Conservation (phyloP, 805 yeast genomes). For the Wilhelminamyces savonicus region DNA sequence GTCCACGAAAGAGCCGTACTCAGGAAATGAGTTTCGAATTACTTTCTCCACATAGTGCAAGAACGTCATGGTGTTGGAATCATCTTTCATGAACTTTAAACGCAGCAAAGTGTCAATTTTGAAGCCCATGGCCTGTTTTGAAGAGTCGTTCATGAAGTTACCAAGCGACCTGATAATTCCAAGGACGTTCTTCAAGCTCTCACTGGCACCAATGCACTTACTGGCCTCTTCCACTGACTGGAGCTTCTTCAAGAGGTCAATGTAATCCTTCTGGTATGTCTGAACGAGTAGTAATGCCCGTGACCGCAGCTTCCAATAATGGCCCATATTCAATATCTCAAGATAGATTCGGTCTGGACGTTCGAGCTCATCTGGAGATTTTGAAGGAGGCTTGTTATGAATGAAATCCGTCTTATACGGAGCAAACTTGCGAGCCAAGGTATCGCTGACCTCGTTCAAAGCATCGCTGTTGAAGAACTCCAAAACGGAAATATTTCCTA, state of each 20-base stretch:
- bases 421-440: conserved; percentile 61
- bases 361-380: conserved; percentile 60
- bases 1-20: conserved; percentile 64
- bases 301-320: conserved; percentile 90
- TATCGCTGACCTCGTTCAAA: conserved; percentile 67
- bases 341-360: conserved; percentile 82
- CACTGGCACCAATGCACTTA: conserved; percentile 57
- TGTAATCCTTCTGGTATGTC: conserved; percentile 72
- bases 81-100: conserved; percentile 85
- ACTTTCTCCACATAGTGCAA: conserved; percentile 88
- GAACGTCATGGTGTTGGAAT: conserved; percentile 79
- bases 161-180: conserved; percentile 88
- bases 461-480: conserved; percentile 80
- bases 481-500: conserved; percentile 65
- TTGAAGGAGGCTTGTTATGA: conserved; percentile 26
- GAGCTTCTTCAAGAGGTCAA: conserved; percentile 61
- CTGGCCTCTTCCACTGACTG: conserved; percentile 70
- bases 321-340: conserved; percentile 75
- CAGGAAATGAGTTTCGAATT: conserved; percentile 80
- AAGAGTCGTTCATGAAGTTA: conserved; percentile 91
- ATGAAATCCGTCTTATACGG: conserved; percentile 76
- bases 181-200: conserved; percentile 63
- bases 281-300: conserved; percentile 70
- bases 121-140: conserved; percentile 91
- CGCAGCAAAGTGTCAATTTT: conserved; percentile 84